These are phyloP conservation scores for Pythium guiyangense DNA, from an alignment of 352 stramenopile genomes.

Conservation along the genomic window DNA sequence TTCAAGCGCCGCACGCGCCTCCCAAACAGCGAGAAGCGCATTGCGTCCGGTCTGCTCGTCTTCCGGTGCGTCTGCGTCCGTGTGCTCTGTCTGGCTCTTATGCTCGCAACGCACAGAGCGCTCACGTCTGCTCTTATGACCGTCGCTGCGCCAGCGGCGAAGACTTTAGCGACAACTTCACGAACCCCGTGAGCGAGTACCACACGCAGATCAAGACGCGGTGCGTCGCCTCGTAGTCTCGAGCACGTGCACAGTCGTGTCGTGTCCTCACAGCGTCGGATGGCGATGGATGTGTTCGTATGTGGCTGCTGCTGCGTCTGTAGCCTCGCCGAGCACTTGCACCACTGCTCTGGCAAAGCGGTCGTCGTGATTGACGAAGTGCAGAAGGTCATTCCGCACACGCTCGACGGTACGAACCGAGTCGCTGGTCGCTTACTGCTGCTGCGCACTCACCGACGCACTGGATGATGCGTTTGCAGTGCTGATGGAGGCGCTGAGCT, in stretches of 20 bases:
- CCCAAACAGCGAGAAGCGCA: constrained; percentile 60
- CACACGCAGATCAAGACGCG: constrained; percentile 84
- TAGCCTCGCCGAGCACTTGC: constrained; percentile 76
- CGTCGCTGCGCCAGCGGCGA: constrained; percentile 44
- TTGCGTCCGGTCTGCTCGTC: constrained; percentile 69
- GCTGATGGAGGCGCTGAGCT: constrained; percentile 70
- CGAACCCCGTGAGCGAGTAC: constrained; percentile 77
- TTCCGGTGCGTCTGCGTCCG: constrained; percentile 40
- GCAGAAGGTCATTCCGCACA: constrained; percentile 89
- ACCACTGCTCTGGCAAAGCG: constrained; percentile 79
- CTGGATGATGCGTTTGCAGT: constrained; percentile 24
- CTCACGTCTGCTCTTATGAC: no score
- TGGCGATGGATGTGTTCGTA: not conserved
- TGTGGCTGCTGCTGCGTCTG: constrained; percentile 2
- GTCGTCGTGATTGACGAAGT: constrained; percentile 91
- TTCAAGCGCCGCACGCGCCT: constrained; percentile 78
- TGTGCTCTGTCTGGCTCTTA: not conserved
- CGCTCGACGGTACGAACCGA: constrained; percentile 55
- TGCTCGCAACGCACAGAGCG: no score
- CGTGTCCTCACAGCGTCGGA: not conserved
- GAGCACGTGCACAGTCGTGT: no score
- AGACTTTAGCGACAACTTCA: constrained; percentile 84
- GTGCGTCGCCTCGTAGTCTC: constrained; percentile 16
- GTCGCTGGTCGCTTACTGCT: no score
- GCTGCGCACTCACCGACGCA: not conserved